Conservation (phyloP, 176 grass and related monocot species). For the Oryza rufipogon region DNA sequence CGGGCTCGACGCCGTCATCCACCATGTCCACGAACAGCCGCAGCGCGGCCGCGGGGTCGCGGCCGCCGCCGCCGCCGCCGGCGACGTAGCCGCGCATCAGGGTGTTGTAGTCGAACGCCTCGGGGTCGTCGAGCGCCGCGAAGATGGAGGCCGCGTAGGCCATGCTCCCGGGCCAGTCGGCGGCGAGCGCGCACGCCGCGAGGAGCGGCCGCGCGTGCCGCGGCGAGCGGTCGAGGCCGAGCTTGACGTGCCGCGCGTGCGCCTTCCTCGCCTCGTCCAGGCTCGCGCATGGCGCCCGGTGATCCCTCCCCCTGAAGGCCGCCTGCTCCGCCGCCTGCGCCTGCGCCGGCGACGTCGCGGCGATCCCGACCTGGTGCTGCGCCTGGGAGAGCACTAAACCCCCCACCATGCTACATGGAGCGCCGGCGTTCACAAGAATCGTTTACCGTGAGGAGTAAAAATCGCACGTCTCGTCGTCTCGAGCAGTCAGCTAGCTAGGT, state of each 20-base stretch:
- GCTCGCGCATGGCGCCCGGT: conserved; percentile 42
- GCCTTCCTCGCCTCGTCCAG: conserved; percentile 61
- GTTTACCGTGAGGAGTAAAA: conserved; percentile 21
- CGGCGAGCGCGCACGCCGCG: conserved; percentile 54
- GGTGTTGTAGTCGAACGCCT: conserved; percentile 84
- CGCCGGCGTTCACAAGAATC: conserved; percentile 15
- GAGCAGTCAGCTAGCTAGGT: not conserved
- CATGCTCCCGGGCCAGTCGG: conserved; percentile 67
- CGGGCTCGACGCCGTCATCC: conserved; percentile 44
- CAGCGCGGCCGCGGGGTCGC: conserved; percentile 49
- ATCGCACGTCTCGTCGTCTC: not conserved
- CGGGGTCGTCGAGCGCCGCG: conserved; percentile 58
- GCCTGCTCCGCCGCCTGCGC: conserved; percentile 19
- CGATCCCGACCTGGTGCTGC: not conserved
- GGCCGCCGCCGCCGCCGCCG: not conserved
- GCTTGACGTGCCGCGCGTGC: conserved; percentile 62
- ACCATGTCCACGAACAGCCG: conserved; percentile 58
- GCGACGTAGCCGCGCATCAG: conserved; percentile 64
- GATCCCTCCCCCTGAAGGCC: conserved; percentile 28
- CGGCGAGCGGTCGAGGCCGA: conserved; percentile 61
- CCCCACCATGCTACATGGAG: conserved; percentile 55
- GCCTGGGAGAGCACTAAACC: conserved; percentile 51
- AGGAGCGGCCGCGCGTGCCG: conserved; percentile 59
- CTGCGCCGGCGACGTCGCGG: conserved; percentile 13
- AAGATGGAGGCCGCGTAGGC: conserved; percentile 73